Percentiles rank a stretch among this genome's conserved stretches.
Conservation (phyloP, 2,329 filamentous ascomycete genomes). For the Paradendryphiella salina region DNA sequence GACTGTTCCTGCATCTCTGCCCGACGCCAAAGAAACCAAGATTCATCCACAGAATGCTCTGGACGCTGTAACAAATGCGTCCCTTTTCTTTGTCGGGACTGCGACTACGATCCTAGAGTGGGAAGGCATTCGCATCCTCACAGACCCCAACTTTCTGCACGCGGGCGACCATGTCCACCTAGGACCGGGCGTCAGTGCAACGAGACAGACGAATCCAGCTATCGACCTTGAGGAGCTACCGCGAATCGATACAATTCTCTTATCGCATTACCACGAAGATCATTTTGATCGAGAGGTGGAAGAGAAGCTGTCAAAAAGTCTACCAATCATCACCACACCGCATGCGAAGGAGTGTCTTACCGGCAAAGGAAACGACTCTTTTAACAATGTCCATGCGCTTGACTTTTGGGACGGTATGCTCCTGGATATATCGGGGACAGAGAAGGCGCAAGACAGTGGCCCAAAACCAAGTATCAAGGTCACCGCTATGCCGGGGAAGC, state of each 20-base stretch:
- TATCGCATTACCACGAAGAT: constrained; percentile 67
- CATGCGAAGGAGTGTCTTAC: constrained; percentile 61
- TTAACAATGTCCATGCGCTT: constrained; percentile 59
- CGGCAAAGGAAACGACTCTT: constrained; percentile 53
- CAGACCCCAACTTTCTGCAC: constrained; percentile 61
- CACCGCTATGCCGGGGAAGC: constrained; percentile 67
- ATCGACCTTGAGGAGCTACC: constrained; percentile 64
- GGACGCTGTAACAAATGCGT: constrained; percentile 47
- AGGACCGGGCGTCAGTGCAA: constrained; percentile 63
- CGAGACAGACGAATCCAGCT: constrained; percentile 61
- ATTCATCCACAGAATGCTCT: constrained; percentile 48
- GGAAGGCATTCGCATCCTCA: constrained; percentile 58
- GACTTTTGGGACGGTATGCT: constrained; percentile 60
- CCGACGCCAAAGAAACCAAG: constrained; percentile 52
- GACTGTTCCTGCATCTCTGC: constrained; percentile 43
- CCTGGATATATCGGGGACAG: constrained; percentile 47
- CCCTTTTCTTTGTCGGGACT: constrained; percentile 60
- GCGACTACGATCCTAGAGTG: constrained; percentile 62
- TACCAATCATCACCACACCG: constrained; percentile 67
- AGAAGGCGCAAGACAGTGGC: constrained; percentile 9
- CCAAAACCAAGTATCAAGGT: constrained; percentile 56
- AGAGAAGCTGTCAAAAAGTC: constrained; percentile 53
- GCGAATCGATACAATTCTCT: constrained; percentile 61
- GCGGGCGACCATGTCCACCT: constrained; percentile 68
- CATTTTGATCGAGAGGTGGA: constrained; percentile 61